These are phyloP conservation scores for Panicum hallii DNA, from an alignment of 202 grass and related monocot species.

Conservation along the genomic window DNA sequence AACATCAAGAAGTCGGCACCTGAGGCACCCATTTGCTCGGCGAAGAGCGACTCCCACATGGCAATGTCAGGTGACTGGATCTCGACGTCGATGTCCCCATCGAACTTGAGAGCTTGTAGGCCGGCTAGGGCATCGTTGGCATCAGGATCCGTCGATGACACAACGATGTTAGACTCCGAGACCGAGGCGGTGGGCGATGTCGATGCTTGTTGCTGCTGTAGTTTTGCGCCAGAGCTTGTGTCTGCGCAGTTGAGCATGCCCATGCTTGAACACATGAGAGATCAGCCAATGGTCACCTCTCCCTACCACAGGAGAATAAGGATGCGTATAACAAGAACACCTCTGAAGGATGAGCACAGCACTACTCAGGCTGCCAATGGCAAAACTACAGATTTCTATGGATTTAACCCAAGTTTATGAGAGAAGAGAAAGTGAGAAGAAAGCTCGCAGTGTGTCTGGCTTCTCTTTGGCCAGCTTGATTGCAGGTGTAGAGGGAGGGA, in stretches of 20 bases:
- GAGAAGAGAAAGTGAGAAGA: constrained; percentile 2
- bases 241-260: constrained; percentile 43
- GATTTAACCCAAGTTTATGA: background rate
- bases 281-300: background rate
- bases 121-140: constrained; percentile 47
- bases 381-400: constrained; percentile 6
- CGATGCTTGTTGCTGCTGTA: constrained; percentile 42
- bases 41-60: constrained; percentile 69
- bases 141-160: constrained; percentile 38
- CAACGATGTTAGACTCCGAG: constrained; percentile 65
- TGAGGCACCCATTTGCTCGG: constrained; percentile 53
- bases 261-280: constrained; percentile 54
- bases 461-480: constrained; percentile 27
- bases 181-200: constrained; percentile 56
- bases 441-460: constrained; percentile 23
- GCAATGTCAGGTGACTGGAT: constrained; percentile 65
- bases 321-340: constrained; percentile 34
- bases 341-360: background rate
- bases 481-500: background rate
- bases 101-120: constrained; percentile 57
- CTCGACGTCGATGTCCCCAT: constrained; percentile 56
- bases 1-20: constrained; percentile 63
- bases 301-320: background rate
- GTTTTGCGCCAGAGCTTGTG: constrained; percentile 31
- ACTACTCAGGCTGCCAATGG: background rate